phyloP scores from a whole-genome alignment of 768 basidiomycete genomes.

The Agaricus subrufescens region DNA sequence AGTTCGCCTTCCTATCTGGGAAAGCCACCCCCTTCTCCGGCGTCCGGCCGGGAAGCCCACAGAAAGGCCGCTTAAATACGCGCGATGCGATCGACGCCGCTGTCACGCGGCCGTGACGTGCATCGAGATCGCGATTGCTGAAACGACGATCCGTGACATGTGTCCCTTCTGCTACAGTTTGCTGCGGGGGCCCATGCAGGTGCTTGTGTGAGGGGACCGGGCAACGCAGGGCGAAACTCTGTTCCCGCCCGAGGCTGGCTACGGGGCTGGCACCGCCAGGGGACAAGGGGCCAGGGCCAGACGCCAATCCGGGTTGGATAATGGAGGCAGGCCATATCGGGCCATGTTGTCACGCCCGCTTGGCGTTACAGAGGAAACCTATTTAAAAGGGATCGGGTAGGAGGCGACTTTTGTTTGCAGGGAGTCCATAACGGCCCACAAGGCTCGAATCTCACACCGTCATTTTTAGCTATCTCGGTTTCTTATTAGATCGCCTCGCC shows the following conservation, averaged over 20 bases:
- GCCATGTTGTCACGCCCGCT: constrained; percentile 2
- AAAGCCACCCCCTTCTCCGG: not conserved
- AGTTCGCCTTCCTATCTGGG: constrained; percentile 10
- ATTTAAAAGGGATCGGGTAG: constrained; percentile 4
- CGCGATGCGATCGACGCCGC: constrained; percentile 9
- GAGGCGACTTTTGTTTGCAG: not conserved
- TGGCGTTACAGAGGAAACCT: constrained; percentile 6
- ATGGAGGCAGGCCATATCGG: constrained; percentile 1
- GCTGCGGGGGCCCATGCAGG: not conserved
- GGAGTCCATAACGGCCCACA: constrained; percentile 7
- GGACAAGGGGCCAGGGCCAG: constrained; percentile 2
- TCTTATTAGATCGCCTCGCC: constrained; percentile 6
- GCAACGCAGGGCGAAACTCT: not conserved
- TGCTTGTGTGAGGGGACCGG: not conserved
- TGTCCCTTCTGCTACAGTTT: not conserved
- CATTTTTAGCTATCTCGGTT: constrained; percentile 9
- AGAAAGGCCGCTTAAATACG: not conserved
- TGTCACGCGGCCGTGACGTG: constrained; percentile 5
- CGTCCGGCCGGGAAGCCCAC: constrained; percentile 8
- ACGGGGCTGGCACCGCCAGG: not conserved
- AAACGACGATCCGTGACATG: not conserved
- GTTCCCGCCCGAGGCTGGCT: too few relatives aligned
- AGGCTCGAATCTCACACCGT: constrained; percentile 1
- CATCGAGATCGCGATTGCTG: constrained; percentile 6
- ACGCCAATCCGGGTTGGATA: constrained; percentile 25